Base-by-base conservation (phyloP, 129 eudicot genomes). In the Calendula officinalis region DNA sequence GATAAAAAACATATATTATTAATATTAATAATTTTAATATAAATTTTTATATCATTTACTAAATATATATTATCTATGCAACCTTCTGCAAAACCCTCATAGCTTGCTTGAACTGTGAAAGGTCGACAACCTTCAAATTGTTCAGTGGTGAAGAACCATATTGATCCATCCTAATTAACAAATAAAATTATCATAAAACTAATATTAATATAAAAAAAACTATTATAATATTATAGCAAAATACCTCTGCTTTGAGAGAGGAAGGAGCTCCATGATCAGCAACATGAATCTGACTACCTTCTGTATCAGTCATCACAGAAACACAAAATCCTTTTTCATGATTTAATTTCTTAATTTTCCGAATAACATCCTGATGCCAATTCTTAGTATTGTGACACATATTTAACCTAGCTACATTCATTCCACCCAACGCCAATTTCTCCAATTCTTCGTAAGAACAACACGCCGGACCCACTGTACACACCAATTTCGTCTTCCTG, bases 321-420 rank as follows among this genome's bases (percentile, higher is more conserved):
- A 88, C 96, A 79, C 77, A 86, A 50, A 88, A 84, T 7, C 96
- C 96, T 64, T 82, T 82, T 53, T 81, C 82, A 70, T 84, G 77
- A 59, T 88, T 84, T 82, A 88, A 68, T 62, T 60, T 77, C 82
- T 83, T 88, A 37, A 88, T 80, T 75, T 78, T 81, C 70, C 80
- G 69, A 69, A 88, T 88, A 3, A 82, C 91, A 54, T 80, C 82
- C 44, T 40, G 49, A 49, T 84, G 92, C 96, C 96, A 88, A 10
- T 84, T 81, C 39, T 81, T 75, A 0, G 84, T 79, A 14, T 83
- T 86, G 60, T 88, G 96, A 58, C 92, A 84, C 89, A 88, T 84
- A 45, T 84, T 84, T 39, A 88, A 83, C 81, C 96, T 75, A 8
- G 92, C 96, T 52, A 84, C 84, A 50, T 84, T 88, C 96, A 88